phyloP scores from a whole-genome alignment of 805 yeast genomes.

The Pichia sporocuriosa region DNA sequence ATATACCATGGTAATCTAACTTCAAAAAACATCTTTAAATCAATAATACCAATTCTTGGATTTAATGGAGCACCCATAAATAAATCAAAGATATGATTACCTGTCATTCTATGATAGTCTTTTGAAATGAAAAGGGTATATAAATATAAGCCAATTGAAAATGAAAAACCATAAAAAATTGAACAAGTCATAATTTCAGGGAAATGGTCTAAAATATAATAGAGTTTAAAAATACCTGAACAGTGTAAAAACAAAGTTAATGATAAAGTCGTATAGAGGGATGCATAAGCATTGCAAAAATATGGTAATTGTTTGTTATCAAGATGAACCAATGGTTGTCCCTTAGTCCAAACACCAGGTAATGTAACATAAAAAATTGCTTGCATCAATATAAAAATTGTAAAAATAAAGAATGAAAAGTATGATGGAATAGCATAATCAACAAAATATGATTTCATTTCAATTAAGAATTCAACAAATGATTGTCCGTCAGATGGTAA shows the following conservation, averaged over 20 bases:
- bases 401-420: slow-evolving; percentile 64
- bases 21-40: slow-evolving; percentile 94
- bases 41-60: slow-evolving; percentile 89
- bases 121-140: slow-evolving; percentile 57
- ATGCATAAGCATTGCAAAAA: slow-evolving; percentile 85
- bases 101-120: slow-evolving; percentile 87
- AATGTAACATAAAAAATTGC: slow-evolving; percentile 67
- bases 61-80: slow-evolving; percentile 98
- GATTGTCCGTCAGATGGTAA: slow-evolving; percentile 53
- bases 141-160: slow-evolving; percentile 64
- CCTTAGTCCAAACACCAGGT: slow-evolving; percentile 94
- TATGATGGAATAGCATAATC: slow-evolving; percentile 53
- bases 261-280: slow-evolving; percentile 65
- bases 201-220: slow-evolving; percentile 70
- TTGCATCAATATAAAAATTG: slow-evolving; percentile 63
- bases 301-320: slow-evolving; percentile 79
- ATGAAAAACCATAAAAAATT: slow-evolving; percentile 65
- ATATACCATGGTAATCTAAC: slow-evolving; percentile 97
- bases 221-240: slow-evolving; percentile 66
- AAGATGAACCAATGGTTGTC: slow-evolving; percentile 84
- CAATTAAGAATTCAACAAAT: slow-evolving; percentile 42
- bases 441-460: slow-evolving; percentile 38
- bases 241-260: slow-evolving; percentile 59
- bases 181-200: slow-evolving; percentile 93
- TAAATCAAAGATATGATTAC: slow-evolving; percentile 81